Conservation (phyloP, 1,284 basidiomycete genomes). For the Exobasidium rhododendri region DNA sequence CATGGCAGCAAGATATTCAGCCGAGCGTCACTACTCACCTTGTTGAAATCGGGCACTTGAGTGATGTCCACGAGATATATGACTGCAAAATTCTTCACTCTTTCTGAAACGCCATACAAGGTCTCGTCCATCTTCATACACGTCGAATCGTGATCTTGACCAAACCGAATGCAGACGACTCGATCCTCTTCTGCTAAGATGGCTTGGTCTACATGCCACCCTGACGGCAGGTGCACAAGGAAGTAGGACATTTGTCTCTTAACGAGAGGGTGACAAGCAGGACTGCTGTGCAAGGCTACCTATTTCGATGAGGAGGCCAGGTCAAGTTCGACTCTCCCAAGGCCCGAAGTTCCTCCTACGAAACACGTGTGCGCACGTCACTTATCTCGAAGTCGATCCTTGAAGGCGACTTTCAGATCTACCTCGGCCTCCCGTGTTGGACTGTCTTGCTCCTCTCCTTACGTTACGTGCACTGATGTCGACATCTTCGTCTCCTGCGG, state of each 20-base stretch:
- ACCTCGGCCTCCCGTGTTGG: too few relatives aligned
- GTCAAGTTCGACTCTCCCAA: background rate
- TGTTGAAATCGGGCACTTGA: slow-evolving; percentile 97
- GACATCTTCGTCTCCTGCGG: too few relatives aligned
- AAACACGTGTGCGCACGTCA: too few relatives aligned
- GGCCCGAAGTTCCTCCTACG: background rate
- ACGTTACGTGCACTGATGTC: too few relatives aligned
- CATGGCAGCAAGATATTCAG: background rate
- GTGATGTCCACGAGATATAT: slow-evolving; percentile 95
- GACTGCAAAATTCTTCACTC: slow-evolving; percentile 97
- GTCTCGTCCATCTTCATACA: slow-evolving; percentile 99
- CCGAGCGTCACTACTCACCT: slow-evolving; percentile 22
- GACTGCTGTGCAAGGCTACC: too few relatives aligned
- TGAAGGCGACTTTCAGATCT: too few relatives aligned
- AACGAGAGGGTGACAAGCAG: too few relatives aligned
- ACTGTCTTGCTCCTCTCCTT: too few relatives aligned
- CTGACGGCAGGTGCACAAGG: slow-evolving; percentile 74
- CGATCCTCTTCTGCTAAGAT: slow-evolving; percentile 97
- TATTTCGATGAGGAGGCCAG: background rate
- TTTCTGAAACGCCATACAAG: slow-evolving; percentile 84
- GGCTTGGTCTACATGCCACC: slow-evolving; percentile 62
- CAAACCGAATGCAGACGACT: slow-evolving; percentile 90
- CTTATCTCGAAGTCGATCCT: too few relatives aligned
- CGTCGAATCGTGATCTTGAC: slow-evolving; percentile 83
- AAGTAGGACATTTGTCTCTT: slow-evolving; percentile 63